A percentile compares a stretch with the other conserved stretches of the same genome.
These are phyloP conservation scores for Gossypium trilobum DNA, from an alignment of 441 rosid genomes.

Conservation along the genomic window DNA sequence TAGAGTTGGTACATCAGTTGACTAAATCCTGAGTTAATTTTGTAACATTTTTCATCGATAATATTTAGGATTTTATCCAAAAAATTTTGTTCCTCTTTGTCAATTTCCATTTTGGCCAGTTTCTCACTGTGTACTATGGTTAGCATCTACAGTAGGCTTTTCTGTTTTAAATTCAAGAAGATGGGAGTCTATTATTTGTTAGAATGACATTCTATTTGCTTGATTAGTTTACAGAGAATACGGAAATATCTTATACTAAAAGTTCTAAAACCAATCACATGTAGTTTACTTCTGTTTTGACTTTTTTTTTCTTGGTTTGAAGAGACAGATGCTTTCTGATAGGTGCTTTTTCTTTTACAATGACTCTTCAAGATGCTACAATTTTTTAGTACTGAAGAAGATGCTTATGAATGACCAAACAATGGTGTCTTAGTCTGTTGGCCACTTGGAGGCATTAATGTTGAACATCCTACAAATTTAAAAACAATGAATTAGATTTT, in stretches of 20 bases:
- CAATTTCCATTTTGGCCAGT: neutral
- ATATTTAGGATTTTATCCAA: neutral
- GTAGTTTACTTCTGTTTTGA: neutral
- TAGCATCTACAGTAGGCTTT: too few species aligned
- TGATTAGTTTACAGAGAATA: too few species aligned
- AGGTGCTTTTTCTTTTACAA: neutral
- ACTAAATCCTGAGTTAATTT: neutral
- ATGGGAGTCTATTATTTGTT: neutral
- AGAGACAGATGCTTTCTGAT: neutral
- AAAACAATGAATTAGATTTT: neutral
- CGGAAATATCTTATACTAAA: too few species aligned
- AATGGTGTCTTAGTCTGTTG: neutral
- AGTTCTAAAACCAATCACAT: neutral
- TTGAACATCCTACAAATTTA: constrained; percentile 9
- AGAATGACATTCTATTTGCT: neutral
- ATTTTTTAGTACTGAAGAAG: neutral
- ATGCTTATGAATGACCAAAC: neutral
- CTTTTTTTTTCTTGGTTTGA: neutral
- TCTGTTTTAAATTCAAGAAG: neutral
- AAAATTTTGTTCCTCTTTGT: neutral
- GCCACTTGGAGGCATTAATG: neutral
- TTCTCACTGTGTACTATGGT: neutral
- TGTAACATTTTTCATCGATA: neutral
- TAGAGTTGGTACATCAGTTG: neutral
- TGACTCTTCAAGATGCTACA: neutral